phyloP scores from a whole-genome alignment of 164 flowering plant species.

The Chloranthus sessilifolius region DNA sequence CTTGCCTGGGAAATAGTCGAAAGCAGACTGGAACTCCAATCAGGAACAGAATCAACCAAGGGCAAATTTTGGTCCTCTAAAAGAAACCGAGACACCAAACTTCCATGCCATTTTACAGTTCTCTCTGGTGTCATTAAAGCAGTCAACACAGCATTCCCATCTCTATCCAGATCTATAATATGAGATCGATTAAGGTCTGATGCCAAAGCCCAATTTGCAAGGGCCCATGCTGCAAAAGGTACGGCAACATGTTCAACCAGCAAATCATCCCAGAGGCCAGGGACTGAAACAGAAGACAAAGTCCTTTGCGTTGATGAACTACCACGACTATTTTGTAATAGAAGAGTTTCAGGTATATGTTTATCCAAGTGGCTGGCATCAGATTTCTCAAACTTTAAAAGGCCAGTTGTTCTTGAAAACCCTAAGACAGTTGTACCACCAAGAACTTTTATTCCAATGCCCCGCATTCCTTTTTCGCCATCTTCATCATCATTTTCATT shows the following conservation, averaged over 20 bases:
- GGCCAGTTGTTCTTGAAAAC: slow-evolving; percentile 49
- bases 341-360: slow-evolving; percentile 20
- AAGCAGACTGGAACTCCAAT: slow-evolving; percentile 87
- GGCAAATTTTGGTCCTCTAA: slow-evolving; percentile 74
- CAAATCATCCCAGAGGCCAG: slow-evolving; percentile 99
- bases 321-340: slow-evolving; percentile 34
- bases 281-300: slow-evolving; percentile 55
- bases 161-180: slow-evolving; percentile 88
- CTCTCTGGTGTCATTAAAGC: slow-evolving; percentile 92
- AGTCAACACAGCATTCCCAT: slow-evolving; percentile 86
- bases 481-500: slow-evolving; percentile 48
- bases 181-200: slow-evolving; percentile 70
- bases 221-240: slow-evolving; percentile 98
- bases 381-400: slow-evolving; percentile 25
- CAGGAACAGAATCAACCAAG: slow-evolving; percentile 73
- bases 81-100: slow-evolving; percentile 77
- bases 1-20: slow-evolving; percentile 77
- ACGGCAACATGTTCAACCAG: slow-evolving; percentile 90
- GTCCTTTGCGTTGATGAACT: slow-evolving; percentile 26
- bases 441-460: slow-evolving; percentile 86
- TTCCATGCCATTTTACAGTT: slow-evolving; percentile 98
- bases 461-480: slow-evolving; percentile 67
- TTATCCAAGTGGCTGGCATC: slow-evolving; percentile 17
- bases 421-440: slow-evolving; percentile 83
- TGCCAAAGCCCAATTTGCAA: slow-evolving; percentile 95